Evolutionary conservation across 2,329 filamentous ascomycete genomes (phyloP).

Genomic region (Cytospora chrysosperma): DNA sequence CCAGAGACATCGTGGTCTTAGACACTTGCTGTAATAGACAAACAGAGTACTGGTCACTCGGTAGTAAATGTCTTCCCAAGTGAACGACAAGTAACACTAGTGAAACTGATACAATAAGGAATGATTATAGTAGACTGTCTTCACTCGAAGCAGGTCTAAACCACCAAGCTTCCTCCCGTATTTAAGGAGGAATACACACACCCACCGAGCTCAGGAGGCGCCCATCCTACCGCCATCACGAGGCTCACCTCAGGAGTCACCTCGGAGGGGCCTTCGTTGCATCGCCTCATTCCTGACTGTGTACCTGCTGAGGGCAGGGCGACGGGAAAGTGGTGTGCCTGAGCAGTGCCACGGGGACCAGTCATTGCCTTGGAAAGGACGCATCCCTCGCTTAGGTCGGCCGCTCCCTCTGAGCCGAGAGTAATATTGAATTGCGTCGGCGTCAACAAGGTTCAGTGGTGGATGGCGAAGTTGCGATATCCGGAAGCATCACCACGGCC

Average conservation of each 20-base stretch:
- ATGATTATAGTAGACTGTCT: conserved; percentile 4
- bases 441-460: not conserved
- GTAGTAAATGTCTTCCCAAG: not conserved
- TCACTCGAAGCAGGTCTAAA: conserved; percentile 11
- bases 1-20: not conserved
- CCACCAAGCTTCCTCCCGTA: conserved; percentile 10
- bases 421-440: not conserved
- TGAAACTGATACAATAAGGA: not conserved
- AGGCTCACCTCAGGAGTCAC: conserved; percentile 17
- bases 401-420: conserved; percentile 9
- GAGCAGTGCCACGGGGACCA: conserved; percentile 14
- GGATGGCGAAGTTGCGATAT: not conserved
- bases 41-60: not conserved
- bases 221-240: conserved; percentile 3
- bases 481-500: not conserved
- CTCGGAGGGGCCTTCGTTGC: conserved; percentile 1
- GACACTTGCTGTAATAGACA: not conserved
- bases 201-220: not conserved
- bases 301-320: conserved; percentile 4
- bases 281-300: conserved; percentile 21
- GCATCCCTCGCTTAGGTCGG: conserved; percentile 11
- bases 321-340: conserved; percentile 12
- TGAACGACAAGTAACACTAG: not conserved
- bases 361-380: conserved; percentile 4
- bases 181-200: conserved; percentile 1